Base-by-base conservation (phyloP, 176 grass and related monocot species). In the Puya raimondii region DNA sequence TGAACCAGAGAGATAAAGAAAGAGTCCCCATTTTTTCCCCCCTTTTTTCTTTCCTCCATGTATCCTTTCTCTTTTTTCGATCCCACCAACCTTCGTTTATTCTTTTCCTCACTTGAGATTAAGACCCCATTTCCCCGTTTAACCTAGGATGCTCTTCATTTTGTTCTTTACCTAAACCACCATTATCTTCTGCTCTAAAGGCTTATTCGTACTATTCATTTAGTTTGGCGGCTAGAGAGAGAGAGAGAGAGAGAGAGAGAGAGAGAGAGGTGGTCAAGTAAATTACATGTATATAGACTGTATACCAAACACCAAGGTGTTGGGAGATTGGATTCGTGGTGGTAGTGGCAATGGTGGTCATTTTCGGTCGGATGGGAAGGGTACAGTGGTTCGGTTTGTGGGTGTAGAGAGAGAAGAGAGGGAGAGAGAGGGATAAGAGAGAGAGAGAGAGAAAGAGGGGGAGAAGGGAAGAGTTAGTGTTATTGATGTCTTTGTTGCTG, bases 61-160 rank as follows among this genome's bases (percentile, higher is more conserved):
- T 61, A 22, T 10, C 56, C n/a, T n/a, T n/a, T 22, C 21, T 9
- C 56, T 20, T 10, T 61, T 61, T 61, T 18, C 21, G 56, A 61
- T 61, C 16, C 21, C 17, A 61, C 9, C 56, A 7, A 17, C 56
- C 56, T 61, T 2, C 16, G 13, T 57, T 17, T 10, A 61, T 61
- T 48, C 33, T 67, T 48, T 48, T 48, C 56, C 16, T 61, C 56
- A 18, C 17, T 21, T 7, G 22, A 61, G 17, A 61, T 61, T 14
- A 47, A 1, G 7, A 61, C 10, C 56, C 56, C n/a, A 61, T 61
- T 42, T 61, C 56, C 17, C 56, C 2, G 56, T 11, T 48, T 48
- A 67, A 33, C 33, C 64, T 67, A 49, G 65, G 65, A 67, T 67
- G 65, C 65, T 67, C 65, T 61, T 61, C 56, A 61, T 61, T 48